Percentiles rank a stretch among this genome's conserved stretches.
phyloP scores from a whole-genome alignment of 306 rosid genomes.

The Sindora glabra region DNA sequence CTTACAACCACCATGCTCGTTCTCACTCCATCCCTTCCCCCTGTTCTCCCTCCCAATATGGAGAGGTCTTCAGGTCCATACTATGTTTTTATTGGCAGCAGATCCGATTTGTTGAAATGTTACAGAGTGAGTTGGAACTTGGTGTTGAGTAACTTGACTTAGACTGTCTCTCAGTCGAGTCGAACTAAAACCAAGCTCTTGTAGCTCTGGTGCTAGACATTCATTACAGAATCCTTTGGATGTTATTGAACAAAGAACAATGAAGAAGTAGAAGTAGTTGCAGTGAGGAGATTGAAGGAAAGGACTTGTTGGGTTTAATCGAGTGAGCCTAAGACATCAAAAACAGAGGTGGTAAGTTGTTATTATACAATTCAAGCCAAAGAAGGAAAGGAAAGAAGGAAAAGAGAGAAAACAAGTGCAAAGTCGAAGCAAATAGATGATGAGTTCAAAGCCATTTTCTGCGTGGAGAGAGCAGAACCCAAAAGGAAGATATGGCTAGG shows the following conservation, averaged over 20 bases:
- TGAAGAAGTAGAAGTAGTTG: slow-evolving; percentile 9
- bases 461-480: no score
- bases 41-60: no score
- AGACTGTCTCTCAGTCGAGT: slow-evolving; percentile 60
- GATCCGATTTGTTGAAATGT: slow-evolving; percentile 34
- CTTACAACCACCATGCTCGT: no score
- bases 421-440: background rate
- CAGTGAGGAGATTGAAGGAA: slow-evolving; percentile 20
- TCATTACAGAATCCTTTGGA: slow-evolving; percentile 39
- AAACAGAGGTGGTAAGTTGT: slow-evolving; percentile 15
- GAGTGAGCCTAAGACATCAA: slow-evolving; percentile 54
- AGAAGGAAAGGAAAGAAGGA: background rate
- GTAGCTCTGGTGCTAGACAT: slow-evolving; percentile 37
- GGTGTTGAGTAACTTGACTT: slow-evolving; percentile 48
- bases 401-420: background rate
- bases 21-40: no score
- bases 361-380: slow-evolving; percentile 21
- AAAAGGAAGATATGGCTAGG: no score
- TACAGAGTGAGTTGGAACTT: slow-evolving; percentile 35
- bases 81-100: slow-evolving; percentile 34
- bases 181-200: slow-evolving; percentile 33
- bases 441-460: slow-evolving; percentile 37
- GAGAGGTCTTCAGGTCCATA: slow-evolving; percentile 47
- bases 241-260: slow-evolving; percentile 29
- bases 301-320: slow-evolving; percentile 48